Evolutionary conservation across 768 basidiomycete species (phyloP).

Genomic region (Suillus luteus): DNA sequence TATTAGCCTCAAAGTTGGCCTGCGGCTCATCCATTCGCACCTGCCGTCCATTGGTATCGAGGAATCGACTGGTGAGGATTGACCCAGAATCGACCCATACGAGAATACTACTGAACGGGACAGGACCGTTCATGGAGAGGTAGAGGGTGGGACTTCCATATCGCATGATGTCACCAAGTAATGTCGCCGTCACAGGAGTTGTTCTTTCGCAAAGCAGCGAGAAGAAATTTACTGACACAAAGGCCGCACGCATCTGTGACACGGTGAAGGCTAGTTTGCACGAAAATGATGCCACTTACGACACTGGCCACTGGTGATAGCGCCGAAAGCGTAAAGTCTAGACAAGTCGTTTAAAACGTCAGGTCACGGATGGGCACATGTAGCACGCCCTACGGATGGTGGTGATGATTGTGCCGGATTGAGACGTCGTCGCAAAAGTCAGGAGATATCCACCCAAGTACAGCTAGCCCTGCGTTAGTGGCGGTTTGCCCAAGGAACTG

Average conservation of each 20-base stretch:
- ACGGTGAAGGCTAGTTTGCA: constrained; percentile 2
- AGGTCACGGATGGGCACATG: no score
- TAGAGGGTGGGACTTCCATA: constrained; percentile 80
- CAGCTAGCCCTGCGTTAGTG: no score
- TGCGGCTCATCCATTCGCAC: constrained; percentile 17
- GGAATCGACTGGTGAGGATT: constrained; percentile 43
- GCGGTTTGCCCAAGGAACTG: no score
- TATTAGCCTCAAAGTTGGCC: constrained; percentile 20
- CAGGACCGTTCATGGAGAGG: constrained; percentile 58
- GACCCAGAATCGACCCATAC: constrained; percentile 76
- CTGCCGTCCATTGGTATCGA: constrained; percentile 23
- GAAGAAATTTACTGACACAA: constrained; percentile 78
- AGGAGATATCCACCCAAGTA: no score
- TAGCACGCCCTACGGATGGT: no score
- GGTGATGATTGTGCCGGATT: no score
- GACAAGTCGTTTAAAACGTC: no score
- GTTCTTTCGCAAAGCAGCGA: constrained; percentile 67
- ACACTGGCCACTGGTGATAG: no score
- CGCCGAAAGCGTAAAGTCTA: no score
- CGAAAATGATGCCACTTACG: constrained; percentile 41
- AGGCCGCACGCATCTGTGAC: constrained; percentile 57
- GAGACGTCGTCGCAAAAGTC: no score
- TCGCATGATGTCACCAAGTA: constrained; percentile 54
- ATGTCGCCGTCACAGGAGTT: constrained; percentile 44
- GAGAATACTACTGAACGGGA: constrained; percentile 57